A percentile compares a stretch with the other conserved stretches of the same genome.
These are phyloP conservation scores for Coemansia asiatica DNA, from an alignment of 192 early-diverging fungal species.

Conservation along the genomic window DNA sequence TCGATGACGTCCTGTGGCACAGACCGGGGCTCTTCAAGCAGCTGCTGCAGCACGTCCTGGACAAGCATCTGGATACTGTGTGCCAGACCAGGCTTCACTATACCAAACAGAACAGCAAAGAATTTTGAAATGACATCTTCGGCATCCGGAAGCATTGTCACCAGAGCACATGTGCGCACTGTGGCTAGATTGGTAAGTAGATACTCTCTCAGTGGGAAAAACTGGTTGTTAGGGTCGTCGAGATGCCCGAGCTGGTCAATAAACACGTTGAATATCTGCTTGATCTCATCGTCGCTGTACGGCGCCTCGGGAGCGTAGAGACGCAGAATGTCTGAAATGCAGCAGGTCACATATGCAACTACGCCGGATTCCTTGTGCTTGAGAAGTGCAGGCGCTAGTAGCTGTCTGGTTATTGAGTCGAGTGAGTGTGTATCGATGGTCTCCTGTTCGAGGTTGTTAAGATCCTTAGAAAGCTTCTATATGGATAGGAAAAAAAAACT, in stretches of 20 bases:
- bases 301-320: conserved; percentile 94
- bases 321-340: conserved; percentile 87
- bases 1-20: conserved; percentile 83
- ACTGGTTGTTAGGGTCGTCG: conserved; percentile 58
- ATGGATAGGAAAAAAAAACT: conserved; percentile 4
- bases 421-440: conserved; percentile 69
- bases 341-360: conserved; percentile 72
- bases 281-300: conserved; percentile 74
- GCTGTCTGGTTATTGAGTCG: conserved; percentile 61
- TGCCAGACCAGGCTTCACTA: conserved; percentile 65
- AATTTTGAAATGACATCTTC: conserved; percentile 74
- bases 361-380: conserved; percentile 82
- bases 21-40: conserved; percentile 70
- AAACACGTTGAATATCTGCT: conserved; percentile 80
- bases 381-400: conserved; percentile 67
- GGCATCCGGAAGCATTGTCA: conserved; percentile 73
- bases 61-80: conserved; percentile 79
- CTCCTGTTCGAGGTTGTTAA: conserved; percentile 75
- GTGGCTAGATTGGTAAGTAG: conserved; percentile 86
- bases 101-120: conserved; percentile 72
- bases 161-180: conserved; percentile 78
- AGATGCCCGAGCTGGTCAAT: conserved; percentile 71
- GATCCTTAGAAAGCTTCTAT: conserved; percentile 75
- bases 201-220: conserved; percentile 76
- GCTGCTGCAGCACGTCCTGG: conserved; percentile 77